Conservation (phyloP, 2,329 filamentous ascomycete genomes). For the Sarocladiaceae sp. region DNA sequence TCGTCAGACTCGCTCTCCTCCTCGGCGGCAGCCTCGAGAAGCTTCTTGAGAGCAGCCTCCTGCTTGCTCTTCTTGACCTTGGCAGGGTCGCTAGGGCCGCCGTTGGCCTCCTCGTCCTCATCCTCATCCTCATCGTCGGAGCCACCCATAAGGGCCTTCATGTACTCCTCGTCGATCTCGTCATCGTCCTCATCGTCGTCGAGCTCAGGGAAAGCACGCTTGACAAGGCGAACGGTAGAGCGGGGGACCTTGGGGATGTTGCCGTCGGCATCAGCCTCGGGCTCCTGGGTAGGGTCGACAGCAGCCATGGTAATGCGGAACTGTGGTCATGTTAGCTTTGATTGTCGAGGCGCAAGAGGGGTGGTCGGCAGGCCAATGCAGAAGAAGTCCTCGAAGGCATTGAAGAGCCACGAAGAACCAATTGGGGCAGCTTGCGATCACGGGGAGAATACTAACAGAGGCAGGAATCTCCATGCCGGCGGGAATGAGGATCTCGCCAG, state of each 20-base stretch:
- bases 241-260: conserved; percentile 59
- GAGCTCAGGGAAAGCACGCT: conserved; percentile 55
- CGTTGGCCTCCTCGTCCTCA: conserved; percentile 64
- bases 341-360: background rate
- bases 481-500: conserved; percentile 75
- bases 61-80: conserved; percentile 85
- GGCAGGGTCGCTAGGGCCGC: conserved; percentile 82
- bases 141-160: conserved; percentile 46
- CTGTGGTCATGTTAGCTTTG: conserved; percentile 41
- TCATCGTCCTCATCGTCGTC: conserved; percentile 54
- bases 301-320: conserved; percentile 99
- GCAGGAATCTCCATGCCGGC: conserved; percentile 74
- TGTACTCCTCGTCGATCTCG: conserved; percentile 61
- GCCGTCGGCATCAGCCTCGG: conserved; percentile 57
- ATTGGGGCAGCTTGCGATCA: conserved; percentile 2
- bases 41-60: conserved; percentile 69
- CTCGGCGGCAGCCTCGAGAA: conserved; percentile 62
- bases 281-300: conserved; percentile 78
- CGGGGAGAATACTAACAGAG: conserved; percentile 56
- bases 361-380: background rate
- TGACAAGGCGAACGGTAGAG: conserved; percentile 87
- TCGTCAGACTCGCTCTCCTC: conserved; percentile 57
- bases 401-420: no score
- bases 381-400: background rate
- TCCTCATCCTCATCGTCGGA: conserved; percentile 50